Conservation (phyloP, 2,329 filamentous ascomycete species). For the Alternaria incomplexa region DNA sequence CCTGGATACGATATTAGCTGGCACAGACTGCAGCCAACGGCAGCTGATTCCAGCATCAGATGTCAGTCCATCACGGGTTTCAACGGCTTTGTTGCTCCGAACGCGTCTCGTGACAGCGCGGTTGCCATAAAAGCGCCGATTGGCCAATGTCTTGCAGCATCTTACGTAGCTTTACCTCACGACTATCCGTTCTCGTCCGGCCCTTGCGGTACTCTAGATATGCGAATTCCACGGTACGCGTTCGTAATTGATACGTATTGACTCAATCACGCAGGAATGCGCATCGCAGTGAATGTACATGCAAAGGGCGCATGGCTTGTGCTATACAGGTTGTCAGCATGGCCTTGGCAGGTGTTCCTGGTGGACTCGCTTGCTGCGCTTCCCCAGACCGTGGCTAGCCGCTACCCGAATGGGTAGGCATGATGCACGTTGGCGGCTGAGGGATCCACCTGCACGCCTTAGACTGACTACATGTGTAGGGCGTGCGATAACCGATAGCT, state of each 20-base stretch:
- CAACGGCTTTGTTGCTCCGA: conserved; percentile 30
- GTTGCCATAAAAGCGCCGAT: conserved; percentile 10
- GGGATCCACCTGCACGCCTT: conserved; percentile 18
- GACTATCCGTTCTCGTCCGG: neutral
- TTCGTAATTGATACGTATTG: neutral
- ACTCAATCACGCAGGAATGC: neutral
- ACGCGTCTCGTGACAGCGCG: conserved; percentile 10
- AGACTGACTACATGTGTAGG: conserved; percentile 31
- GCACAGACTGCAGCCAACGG: neutral
- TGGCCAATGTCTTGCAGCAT: conserved; percentile 7
- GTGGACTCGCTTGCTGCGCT: conserved; percentile 28
- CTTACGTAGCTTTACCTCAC: conserved; percentile 26
- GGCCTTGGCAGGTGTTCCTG: conserved; percentile 10
- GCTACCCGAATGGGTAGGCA: conserved; percentile 28
- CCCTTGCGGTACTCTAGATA: neutral
- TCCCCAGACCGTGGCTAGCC: conserved; percentile 43
- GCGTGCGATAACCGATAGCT: conserved; percentile 19
- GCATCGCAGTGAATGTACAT: neutral
- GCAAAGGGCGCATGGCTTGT: conserved; percentile 19
- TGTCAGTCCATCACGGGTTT: conserved; percentile 30
- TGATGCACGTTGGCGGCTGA: conserved; percentile 22
- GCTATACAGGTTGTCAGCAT: neutral
- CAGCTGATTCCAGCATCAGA: neutral
- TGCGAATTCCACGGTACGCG: neutral
- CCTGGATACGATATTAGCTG: neutral